A percentile compares a stretch with the other conserved stretches of the same genome.
Conservation (phyloP, 805 yeast genomes). For the Diddensiella caesifluorescens region DNA sequence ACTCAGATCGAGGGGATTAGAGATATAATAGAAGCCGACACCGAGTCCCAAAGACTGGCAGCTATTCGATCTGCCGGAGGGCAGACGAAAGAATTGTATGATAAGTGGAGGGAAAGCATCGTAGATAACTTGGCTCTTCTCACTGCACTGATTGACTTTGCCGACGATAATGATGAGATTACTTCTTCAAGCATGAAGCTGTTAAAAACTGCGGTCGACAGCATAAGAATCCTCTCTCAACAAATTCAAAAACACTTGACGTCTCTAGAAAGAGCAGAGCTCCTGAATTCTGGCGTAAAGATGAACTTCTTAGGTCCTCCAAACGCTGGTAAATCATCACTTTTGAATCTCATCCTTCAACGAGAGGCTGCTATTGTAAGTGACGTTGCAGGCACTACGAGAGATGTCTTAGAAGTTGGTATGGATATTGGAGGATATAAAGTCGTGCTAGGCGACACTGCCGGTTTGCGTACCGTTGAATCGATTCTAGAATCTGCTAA, state of each 20-base stretch:
- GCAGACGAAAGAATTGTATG: slow-evolving; percentile 48
- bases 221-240: slow-evolving; percentile 38
- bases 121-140: slow-evolving; percentile 64
- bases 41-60: slow-evolving; percentile 77
- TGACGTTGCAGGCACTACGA: slow-evolving; percentile 86
- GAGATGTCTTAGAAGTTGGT: slow-evolving; percentile 80
- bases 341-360: slow-evolving; percentile 68
- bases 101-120: slow-evolving; percentile 61
- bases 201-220: slow-evolving; percentile 44
- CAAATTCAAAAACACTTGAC: slow-evolving; percentile 42
- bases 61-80: slow-evolving; percentile 75
- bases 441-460: slow-evolving; percentile 83
- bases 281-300: slow-evolving; percentile 67
- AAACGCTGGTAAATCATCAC: slow-evolving; percentile 91
- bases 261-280: slow-evolving; percentile 33
- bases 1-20: slow-evolving; percentile 89
- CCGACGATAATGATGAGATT: slow-evolving; percentile 70
- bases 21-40: slow-evolving; percentile 87
- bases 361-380: slow-evolving; percentile 89
- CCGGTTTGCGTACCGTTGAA: slow-evolving; percentile 60
- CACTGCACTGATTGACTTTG: slow-evolving; percentile 89
- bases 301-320: slow-evolving; percentile 83
- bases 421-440: slow-evolving; percentile 80
- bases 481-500: slow-evolving; percentile 22
- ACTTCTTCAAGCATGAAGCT: slow-evolving; percentile 29